A percentile compares a stretch with the other conserved stretches of the same genome.
Evolutionary conservation across 2,329 filamentous ascomycete genomes (phyloP).

Genomic region (Penicillium sp.): DNA sequence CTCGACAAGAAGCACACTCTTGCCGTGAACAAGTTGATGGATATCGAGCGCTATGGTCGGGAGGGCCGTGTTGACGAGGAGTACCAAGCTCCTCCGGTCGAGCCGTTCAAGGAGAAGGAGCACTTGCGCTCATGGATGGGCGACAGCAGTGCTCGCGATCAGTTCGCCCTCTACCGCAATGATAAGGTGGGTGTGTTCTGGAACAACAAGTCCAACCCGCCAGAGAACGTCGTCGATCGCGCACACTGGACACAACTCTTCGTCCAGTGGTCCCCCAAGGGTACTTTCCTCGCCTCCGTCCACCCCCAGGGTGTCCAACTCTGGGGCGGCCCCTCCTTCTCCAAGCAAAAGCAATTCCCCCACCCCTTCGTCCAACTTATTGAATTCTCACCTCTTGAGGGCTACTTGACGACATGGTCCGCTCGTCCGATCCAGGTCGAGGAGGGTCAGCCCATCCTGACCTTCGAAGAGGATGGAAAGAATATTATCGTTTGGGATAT

Average conservation of each 20-base stretch:
- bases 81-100: conserved; percentile 79
- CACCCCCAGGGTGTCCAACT: conserved; percentile 96
- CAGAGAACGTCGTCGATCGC: conserved; percentile 87
- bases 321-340: conserved; percentile 91
- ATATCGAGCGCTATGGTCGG: conserved; percentile 93
- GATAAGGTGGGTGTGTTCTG: conserved; percentile 95
- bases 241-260: conserved; percentile 98
- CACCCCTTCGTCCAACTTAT: conserved; percentile 95
- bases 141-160: conserved; percentile 86
- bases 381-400: conserved; percentile 92
- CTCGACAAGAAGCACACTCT: conserved; percentile 98
- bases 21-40: conserved; percentile 95
- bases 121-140: conserved; percentile 92
- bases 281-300: conserved; percentile 91
- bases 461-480: conserved; percentile 94
- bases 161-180: conserved; percentile 91
- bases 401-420: conserved; percentile 96
- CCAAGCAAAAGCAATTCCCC: conserved; percentile 87
- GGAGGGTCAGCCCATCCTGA: conserved; percentile 82
- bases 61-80: conserved; percentile 93
- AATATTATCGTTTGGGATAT: conserved; percentile 99
- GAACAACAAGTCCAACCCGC: conserved; percentile 94
- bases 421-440: conserved; percentile 90
- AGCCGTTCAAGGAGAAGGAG: conserved; percentile 88
- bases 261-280: conserved; percentile 94